Conservation (phyloP, 495 filamentous ascomycete species). For the Aspergillus baeticus region DNA sequence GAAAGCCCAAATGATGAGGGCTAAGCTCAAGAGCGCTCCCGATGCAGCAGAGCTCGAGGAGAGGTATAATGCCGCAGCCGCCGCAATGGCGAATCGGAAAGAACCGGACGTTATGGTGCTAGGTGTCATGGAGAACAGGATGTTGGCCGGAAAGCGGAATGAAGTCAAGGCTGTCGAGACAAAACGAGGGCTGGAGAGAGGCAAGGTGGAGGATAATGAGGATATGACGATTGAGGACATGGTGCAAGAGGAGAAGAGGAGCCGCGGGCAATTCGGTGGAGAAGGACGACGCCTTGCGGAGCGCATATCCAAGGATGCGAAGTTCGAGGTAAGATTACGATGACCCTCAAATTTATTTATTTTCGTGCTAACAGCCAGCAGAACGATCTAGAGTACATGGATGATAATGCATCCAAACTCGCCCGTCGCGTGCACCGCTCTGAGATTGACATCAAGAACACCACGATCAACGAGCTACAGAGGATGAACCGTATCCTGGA, state of each 20-base stretch:
- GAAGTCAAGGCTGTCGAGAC: constrained; percentile 75
- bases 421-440: constrained; percentile 87
- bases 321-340: constrained; percentile 64
- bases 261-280: constrained; percentile 72
- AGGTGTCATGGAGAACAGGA: constrained; percentile 82
- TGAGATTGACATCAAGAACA: constrained; percentile 84
- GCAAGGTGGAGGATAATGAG: constrained; percentile 82
- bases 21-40: constrained; percentile 73
- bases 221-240: constrained; percentile 97
- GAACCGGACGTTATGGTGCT: constrained; percentile 73
- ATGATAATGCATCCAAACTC: constrained; percentile 90
- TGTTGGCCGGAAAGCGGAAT: constrained; percentile 70
- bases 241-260: constrained; percentile 88
- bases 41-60: constrained; percentile 77
- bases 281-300: constrained; percentile 83
- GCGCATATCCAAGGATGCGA: constrained; percentile 85
- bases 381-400: constrained; percentile 94
- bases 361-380: constrained; percentile 33
- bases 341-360: background rate
- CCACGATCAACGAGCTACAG: constrained; percentile 83
- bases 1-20: constrained; percentile 91
- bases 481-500: constrained; percentile 88
- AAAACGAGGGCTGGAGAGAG: constrained; percentile 76
- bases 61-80: constrained; percentile 75
- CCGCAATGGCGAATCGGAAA: constrained; percentile 55